These are phyloP conservation scores for Ganoderma lingzhi DNA, from an alignment of 1,284 basidiomycete species.

Conservation along the genomic window DNA sequence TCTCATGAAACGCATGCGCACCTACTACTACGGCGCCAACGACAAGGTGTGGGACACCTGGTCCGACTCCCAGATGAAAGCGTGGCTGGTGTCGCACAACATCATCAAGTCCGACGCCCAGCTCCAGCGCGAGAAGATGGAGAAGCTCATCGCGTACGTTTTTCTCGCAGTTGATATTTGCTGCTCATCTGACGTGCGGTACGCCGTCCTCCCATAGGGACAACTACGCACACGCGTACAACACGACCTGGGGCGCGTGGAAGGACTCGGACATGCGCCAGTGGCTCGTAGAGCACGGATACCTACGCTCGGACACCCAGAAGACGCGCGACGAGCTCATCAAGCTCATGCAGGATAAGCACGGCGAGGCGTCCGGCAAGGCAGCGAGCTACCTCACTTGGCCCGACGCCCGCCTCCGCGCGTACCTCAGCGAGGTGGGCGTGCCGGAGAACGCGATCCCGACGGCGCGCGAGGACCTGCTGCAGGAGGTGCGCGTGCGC, in stretches of 20 bases:
- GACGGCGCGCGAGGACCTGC: slow-evolving; percentile 69
- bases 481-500: slow-evolving; percentile 82
- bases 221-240: slow-evolving; percentile 77
- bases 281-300: slow-evolving; percentile 83
- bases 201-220: slow-evolving; percentile 51
- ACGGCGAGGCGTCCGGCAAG: slow-evolving; percentile 49
- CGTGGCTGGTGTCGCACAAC: slow-evolving; percentile 79
- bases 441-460: slow-evolving; percentile 69
- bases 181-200: neutral
- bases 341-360: slow-evolving; percentile 72
- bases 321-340: slow-evolving; percentile 79
- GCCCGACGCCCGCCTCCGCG: slow-evolving; percentile 89
- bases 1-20: slow-evolving; percentile 75
- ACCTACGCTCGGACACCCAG: slow-evolving; percentile 72
- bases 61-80: slow-evolving; percentile 71
- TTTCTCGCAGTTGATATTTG: neutral
- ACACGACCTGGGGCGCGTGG: slow-evolving; percentile 80
- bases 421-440: slow-evolving; percentile 80
- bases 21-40: slow-evolving; percentile 74
- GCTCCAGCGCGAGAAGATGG: slow-evolving; percentile 77
- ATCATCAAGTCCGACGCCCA: slow-evolving; percentile 77
- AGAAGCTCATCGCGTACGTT: slow-evolving; percentile 72
- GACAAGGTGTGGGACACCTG: slow-evolving; percentile 75
- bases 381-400: slow-evolving; percentile 80
- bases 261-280: slow-evolving; percentile 77